Evolutionary conservation across 805 yeast genomes (phyloP), one percentile per base, ranked within the genome.

Genomic region (Wickerhamia fluorescens): DNA sequence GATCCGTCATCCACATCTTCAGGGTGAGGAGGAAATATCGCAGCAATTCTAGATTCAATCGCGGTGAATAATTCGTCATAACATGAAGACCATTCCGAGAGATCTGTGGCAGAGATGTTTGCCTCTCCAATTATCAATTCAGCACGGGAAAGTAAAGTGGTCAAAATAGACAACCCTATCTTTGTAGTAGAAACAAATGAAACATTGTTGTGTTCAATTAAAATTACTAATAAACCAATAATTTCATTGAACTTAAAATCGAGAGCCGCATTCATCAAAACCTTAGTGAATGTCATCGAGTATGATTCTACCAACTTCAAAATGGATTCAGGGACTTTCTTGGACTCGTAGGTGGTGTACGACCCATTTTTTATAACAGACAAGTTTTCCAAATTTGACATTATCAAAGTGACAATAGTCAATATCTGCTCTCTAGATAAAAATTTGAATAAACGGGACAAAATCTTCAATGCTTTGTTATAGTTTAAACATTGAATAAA

Each of bases 81-180:
- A 32, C 85, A 75, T 30, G 70, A 66, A 24, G 79, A 70, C 96
- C 96, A 88, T 43, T 67, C 75, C 4, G 74, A 66, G 35, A 73
- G 53, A 43, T 72, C 80, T 22, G 71, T 69, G 4, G 73, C 75
- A 20, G 66, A 64, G 40, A 56, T 73, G 41, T 51, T 60, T 16
- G 76, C 77, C 49, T 88, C 95, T 51, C 94, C 96, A 47, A 80
- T 79, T 47, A 89, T 81, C 45, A 88, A 72, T 54, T 89, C 96
- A 19, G 95, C 89, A 46, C 96, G 75, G 4, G 96, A 85, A 34
- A 88, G 75, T 38, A 89, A 64, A n/a, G 94, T 84, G 0, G 96
- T 89, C 31, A 89, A 71, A 33, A 89, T 65, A 8, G 95, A 80
- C 44, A 87, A 71, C 13, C 97, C 96, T 41, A 85, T 71, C 56